A percentile compares a stretch with the other conserved stretches of the same genome.
phyloP scores from a whole-genome alignment of 768 basidiomycete species.

The Galerina marginata region DNA sequence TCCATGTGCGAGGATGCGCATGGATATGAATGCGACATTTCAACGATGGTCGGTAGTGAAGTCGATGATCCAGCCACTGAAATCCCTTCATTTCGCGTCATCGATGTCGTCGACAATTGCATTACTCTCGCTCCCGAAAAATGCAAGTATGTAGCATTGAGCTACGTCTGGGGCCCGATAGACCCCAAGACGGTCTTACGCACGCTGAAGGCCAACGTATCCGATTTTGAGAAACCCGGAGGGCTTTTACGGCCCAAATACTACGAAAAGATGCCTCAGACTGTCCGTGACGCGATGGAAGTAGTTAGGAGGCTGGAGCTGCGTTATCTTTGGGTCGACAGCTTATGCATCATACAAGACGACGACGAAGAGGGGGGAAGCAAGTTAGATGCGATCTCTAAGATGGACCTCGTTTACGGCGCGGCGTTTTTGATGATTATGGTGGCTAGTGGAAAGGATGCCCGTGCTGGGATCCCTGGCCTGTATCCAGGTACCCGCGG shows the following conservation, averaged over 20 bases:
- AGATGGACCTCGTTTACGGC: slow-evolving; percentile 17
- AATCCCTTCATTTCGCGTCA: slow-evolving; percentile 17
- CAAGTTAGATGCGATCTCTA: slow-evolving; percentile 14
- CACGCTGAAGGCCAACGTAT: slow-evolving; percentile 5
- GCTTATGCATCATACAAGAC: slow-evolving; percentile 19
- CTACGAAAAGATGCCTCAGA: slow-evolving; percentile 6
- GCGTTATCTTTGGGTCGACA: slow-evolving; percentile 18
- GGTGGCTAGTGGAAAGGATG: slow-evolving; percentile 7
- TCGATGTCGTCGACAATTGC: slow-evolving; percentile 18
- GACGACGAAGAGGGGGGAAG: slow-evolving; percentile 6
- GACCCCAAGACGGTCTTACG: slow-evolving; percentile 3
- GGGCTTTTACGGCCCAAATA: background rate
- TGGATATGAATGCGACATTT: slow-evolving; percentile 5
- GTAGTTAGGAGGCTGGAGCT: slow-evolving; percentile 6
- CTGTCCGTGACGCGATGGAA: slow-evolving; percentile 13
- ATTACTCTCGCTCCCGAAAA: slow-evolving; percentile 6
- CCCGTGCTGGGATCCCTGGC: slow-evolving; percentile 15
- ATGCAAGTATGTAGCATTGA: slow-evolving; percentile 15
- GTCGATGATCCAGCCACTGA: slow-evolving; percentile 6
- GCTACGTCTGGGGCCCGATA: slow-evolving; percentile 16
- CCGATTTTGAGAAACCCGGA: slow-evolving; percentile 4
- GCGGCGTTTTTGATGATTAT: slow-evolving; percentile 14
- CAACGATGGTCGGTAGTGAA: slow-evolving; percentile 1
- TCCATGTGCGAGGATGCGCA: slow-evolving; percentile 7
- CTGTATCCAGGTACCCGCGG: slow-evolving; percentile 9